These are phyloP conservation scores for Kodamaea plutei DNA, from an alignment of 1,139 yeast genomes.

Conservation along the genomic window DNA sequence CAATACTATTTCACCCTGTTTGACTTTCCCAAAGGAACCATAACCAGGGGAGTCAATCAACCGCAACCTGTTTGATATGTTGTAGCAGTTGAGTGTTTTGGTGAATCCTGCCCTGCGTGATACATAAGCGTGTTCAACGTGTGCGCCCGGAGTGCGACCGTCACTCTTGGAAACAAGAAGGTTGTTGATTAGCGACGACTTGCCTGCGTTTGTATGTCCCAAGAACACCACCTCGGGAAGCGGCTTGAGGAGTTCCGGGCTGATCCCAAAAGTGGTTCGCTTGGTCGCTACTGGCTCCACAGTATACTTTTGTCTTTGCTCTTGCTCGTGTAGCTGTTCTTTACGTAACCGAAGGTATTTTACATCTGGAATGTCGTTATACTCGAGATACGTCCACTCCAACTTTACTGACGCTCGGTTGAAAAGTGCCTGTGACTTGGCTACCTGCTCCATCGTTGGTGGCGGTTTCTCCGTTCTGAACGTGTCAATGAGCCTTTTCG, in stretches of 20 bases:
- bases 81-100: constrained; percentile 69
- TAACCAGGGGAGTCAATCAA: constrained; percentile 86
- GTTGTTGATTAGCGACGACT: constrained; percentile 68
- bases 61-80: constrained; percentile 57
- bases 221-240: constrained; percentile 69
- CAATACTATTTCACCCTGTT: constrained; percentile 66
- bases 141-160: constrained; percentile 21
- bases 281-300: constrained; percentile 11
- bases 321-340: no score
- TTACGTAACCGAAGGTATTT: constrained; percentile 26
- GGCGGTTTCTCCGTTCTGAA: constrained; percentile 18
- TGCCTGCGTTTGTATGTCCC: constrained; percentile 84
- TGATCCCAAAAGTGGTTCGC: constrained; percentile 27
- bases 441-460: constrained; percentile 13
- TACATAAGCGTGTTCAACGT: constrained; percentile 47
- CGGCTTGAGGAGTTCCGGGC: constrained; percentile 24
- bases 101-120: constrained; percentile 72
- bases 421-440: constrained; percentile 33
- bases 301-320: no score
- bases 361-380: constrained; percentile 57
- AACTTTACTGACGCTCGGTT: constrained; percentile 38
- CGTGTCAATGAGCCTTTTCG: constrained; percentile 20
- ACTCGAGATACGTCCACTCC: constrained; percentile 59
- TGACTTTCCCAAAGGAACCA: constrained; percentile 57
- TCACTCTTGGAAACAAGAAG: constrained; percentile 32